A percentile compares a stretch with the other conserved stretches of the same genome.
Conservation (phyloP, 2,329 filamentous ascomycete genomes). For the Fusarium sp. region DNA sequence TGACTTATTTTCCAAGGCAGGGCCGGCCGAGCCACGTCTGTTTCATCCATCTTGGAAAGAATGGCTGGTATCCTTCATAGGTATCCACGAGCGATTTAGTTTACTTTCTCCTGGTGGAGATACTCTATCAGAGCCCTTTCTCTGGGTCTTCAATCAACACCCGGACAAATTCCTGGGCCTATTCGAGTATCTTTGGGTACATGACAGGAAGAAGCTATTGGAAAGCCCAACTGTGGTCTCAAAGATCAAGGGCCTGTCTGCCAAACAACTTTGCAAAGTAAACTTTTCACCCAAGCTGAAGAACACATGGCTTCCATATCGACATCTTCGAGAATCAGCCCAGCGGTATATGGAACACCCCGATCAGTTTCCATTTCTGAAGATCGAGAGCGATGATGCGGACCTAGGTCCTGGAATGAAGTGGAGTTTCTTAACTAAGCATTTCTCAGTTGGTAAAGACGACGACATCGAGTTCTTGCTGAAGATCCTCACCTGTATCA, state of each 20-base stretch:
- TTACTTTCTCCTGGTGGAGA: slow-evolving; percentile 4
- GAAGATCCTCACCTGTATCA: slow-evolving; percentile 9
- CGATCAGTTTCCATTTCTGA: slow-evolving; percentile 23
- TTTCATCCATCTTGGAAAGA: no score
- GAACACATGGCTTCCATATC: slow-evolving; percentile 26
- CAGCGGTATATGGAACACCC: slow-evolving; percentile 17
- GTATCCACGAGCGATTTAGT: not conserved
- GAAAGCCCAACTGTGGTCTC: not conserved
- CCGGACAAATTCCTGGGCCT: slow-evolving; percentile 18
- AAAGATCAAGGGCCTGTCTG: not conserved
- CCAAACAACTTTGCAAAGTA: slow-evolving; percentile 17
- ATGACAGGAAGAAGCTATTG: slow-evolving; percentile 1
- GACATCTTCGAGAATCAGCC: not conserved
- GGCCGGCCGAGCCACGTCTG: no score
- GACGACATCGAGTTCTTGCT: slow-evolving; percentile 20
- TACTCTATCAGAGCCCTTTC: slow-evolving; percentile 15
- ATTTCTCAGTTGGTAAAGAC: slow-evolving; percentile 21
- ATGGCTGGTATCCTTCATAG: no score
- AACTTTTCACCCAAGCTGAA: not conserved
- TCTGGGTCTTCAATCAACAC: slow-evolving; percentile 7
- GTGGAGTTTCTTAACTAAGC: slow-evolving; percentile 17
- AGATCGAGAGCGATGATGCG: not conserved
- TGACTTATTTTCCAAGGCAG: no score
- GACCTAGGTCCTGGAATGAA: not conserved
- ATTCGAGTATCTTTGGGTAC: slow-evolving; percentile 24